phyloP scores from a whole-genome alignment of 768 basidiomycete genomes.

The Kondoa malvinella region DNA sequence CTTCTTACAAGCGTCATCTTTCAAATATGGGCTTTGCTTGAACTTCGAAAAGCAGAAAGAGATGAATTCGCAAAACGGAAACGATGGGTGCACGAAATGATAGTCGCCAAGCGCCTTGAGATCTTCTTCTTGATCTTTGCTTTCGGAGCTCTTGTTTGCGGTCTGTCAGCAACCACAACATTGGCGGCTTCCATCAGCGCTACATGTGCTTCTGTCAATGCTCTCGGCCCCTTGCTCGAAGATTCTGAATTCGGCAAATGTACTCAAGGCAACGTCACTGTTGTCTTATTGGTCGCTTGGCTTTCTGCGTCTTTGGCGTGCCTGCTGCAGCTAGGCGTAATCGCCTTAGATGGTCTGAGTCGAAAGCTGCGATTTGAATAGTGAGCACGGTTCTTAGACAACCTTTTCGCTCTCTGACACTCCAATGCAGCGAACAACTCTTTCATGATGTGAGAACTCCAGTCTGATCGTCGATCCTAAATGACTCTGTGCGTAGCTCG shows the following conservation, averaged over 20 bases:
- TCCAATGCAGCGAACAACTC: background rate
- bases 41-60: background rate
- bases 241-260: background rate
- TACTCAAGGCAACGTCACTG: background rate
- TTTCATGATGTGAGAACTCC: background rate
- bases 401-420: background rate
- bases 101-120: background rate
- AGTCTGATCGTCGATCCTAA: background rate
- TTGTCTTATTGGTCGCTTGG: background rate
- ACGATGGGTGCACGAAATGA: background rate
- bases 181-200: background rate
- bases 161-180: background rate
- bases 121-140: background rate
- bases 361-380: background rate
- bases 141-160: background rate
- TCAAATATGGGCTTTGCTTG: background rate
- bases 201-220: background rate
- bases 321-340: background rate
- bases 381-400: background rate
- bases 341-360: background rate
- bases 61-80: background rate
- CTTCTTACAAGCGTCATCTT: background rate
- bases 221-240: background rate
- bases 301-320: background rate
- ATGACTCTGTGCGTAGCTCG: background rate